Conservation (phyloP, 768 basidiomycete genomes). For the Galerina marginata region DNA sequence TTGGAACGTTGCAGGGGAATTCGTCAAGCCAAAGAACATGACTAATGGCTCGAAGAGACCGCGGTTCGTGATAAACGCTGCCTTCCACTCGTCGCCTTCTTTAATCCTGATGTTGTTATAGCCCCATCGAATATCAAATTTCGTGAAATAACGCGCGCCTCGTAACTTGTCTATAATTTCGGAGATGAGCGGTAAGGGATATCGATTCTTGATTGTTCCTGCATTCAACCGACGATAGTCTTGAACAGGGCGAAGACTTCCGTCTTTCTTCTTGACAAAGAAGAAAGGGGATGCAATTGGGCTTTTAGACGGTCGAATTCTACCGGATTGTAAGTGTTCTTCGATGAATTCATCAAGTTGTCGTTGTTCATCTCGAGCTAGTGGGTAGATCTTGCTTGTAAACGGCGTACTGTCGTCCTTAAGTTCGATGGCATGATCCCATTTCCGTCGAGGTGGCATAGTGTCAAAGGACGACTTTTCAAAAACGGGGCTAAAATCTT, state of each 20-base stretch:
- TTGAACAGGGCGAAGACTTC: slow-evolving; percentile 24
- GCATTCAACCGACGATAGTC: slow-evolving; percentile 35
- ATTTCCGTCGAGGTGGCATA: slow-evolving; percentile 24
- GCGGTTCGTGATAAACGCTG: slow-evolving; percentile 20
- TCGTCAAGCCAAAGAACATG: slow-evolving; percentile 41
- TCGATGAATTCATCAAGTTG: not conserved
- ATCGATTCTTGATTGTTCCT: slow-evolving; percentile 32
- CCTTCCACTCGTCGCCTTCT: slow-evolving; percentile 39
- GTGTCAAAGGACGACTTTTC: slow-evolving; percentile 18
- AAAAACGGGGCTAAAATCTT: slow-evolving; percentile 16
- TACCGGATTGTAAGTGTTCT: not conserved
- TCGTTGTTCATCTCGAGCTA: not conserved
- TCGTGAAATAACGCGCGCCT: slow-evolving; percentile 32
- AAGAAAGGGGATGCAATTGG: slow-evolving; percentile 24
- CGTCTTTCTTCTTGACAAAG: slow-evolving; percentile 16
- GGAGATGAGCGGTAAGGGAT: slow-evolving; percentile 29
- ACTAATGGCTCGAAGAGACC: slow-evolving; percentile 39
- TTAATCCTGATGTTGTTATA: slow-evolving; percentile 39
- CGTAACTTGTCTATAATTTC: slow-evolving; percentile 30
- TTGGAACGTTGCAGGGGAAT: slow-evolving; percentile 20
- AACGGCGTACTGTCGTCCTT: slow-evolving; percentile 30
- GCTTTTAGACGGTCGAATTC: slow-evolving; percentile 36
- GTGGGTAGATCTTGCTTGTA: slow-evolving; percentile 23
- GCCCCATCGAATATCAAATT: slow-evolving; percentile 43
- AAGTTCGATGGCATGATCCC: slow-evolving; percentile 42